Conservation (phyloP, 495 filamentous ascomycete genomes). For the Penicillium turbatum region DNA sequence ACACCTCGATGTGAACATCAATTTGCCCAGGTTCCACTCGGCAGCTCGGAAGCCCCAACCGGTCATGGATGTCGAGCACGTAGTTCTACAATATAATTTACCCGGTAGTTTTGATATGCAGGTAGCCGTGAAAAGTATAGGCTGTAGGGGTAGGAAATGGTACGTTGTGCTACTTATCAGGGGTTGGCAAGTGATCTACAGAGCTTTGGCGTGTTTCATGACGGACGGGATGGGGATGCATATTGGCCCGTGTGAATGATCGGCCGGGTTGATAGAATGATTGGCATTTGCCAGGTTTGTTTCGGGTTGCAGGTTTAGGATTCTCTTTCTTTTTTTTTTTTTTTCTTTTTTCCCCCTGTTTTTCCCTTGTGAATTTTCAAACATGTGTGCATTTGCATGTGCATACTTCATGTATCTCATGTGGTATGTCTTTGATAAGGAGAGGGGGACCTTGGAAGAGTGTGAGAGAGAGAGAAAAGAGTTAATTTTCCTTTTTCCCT, state of each 20-base stretch:
- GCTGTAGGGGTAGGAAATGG: background rate
- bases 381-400: background rate
- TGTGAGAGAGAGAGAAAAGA: no score
- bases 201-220: conserved; percentile 25
- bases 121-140: conserved; percentile 2
- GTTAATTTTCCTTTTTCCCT: background rate
- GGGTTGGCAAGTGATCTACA: conserved; percentile 22
- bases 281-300: background rate
- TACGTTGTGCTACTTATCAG: background rate
- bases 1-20: no score
- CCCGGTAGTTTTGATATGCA: conserved; percentile 7
- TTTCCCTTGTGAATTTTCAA: no score
- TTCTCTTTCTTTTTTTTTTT: background rate
- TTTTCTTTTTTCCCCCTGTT: no score
- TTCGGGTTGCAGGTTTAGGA: no score
- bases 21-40: no score
- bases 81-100: background rate
- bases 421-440: background rate
- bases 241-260: conserved; percentile 23
- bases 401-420: background rate
- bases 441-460: background rate
- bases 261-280: background rate
- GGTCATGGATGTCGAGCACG: background rate
- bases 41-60: background rate
- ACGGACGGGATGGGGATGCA: conserved; percentile 21